Conservation (phyloP, 805 yeast genomes). For the Dipodascopsis uninucleata region DNA sequence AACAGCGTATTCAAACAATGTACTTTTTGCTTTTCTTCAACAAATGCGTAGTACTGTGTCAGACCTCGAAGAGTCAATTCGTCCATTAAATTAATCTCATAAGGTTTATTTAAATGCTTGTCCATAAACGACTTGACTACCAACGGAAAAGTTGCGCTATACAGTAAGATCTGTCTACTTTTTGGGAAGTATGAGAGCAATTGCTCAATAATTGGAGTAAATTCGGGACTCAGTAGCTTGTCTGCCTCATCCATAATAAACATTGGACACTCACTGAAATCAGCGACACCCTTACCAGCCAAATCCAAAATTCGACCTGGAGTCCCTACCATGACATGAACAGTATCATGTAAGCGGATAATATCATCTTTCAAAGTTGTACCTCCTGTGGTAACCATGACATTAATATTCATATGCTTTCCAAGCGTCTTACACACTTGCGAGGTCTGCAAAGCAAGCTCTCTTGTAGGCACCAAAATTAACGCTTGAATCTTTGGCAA, state of each 20-base stretch:
- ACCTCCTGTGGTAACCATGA: constrained; percentile 99
- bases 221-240: constrained; percentile 89
- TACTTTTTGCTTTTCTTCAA: constrained; percentile 91
- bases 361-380: constrained; percentile 92
- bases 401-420: constrained; percentile 75
- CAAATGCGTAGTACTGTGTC: constrained; percentile 97
- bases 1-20: constrained; percentile 94
- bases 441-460: constrained; percentile 93
- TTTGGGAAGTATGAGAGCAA: constrained; percentile 76
- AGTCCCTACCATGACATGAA: constrained; percentile 92
- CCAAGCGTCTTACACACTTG: constrained; percentile 96
- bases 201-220: constrained; percentile 81
- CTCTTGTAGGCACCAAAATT: constrained; percentile 95
- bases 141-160: constrained; percentile 94
- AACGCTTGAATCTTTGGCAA: constrained; percentile 82
- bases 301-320: constrained; percentile 96
- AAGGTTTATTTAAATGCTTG: constrained; percentile 82
- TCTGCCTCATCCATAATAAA: constrained; percentile 99
- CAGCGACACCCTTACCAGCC: constrained; percentile 83
- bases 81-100: constrained; percentile 95
- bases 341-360: constrained; percentile 85
- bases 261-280: constrained; percentile 77
- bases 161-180: constrained; percentile 77
- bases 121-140: constrained; percentile 92
- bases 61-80: constrained; percentile 94